These are phyloP conservation scores for Debaryomyces sp. DNA, from an alignment of 1,139 yeast species.

Conservation along the genomic window DNA sequence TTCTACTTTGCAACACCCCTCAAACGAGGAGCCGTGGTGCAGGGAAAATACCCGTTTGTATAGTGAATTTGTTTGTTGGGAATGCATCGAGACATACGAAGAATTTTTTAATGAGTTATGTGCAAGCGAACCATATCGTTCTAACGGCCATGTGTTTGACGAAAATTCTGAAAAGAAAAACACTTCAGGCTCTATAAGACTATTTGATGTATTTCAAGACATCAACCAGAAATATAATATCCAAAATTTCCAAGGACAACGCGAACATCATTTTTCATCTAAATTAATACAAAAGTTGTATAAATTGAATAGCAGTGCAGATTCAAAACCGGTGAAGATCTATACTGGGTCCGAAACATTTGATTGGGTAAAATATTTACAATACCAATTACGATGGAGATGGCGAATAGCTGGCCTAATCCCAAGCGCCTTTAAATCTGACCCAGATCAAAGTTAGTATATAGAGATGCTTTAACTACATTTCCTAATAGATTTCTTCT, in stretches of 20 bases:
- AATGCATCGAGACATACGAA: constrained; percentile 63
- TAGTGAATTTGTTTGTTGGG: constrained; percentile 64
- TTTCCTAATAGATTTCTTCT: background rate
- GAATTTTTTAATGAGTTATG: constrained; percentile 43
- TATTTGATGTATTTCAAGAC: constrained; percentile 26
- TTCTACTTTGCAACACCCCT: background rate
- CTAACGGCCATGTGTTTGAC: background rate
- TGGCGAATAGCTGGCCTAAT: constrained; percentile 31
- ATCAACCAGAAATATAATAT: constrained; percentile 22
- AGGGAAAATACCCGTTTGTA: constrained; percentile 14
- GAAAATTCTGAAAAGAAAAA: background rate
- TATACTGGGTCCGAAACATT: constrained; percentile 12
- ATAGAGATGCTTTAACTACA: background rate
- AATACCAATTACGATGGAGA: constrained; percentile 34
- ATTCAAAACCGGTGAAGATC: background rate
- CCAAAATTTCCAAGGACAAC: background rate
- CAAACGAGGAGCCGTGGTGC: background rate
- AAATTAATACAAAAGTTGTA: constrained; percentile 28
- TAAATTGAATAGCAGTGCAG: constrained; percentile 18
- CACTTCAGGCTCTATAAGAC: constrained; percentile 16
- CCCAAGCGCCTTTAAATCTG: constrained; percentile 11
- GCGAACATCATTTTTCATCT: constrained; percentile 19
- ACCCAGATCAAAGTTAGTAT: background rate
- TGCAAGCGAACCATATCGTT: constrained; percentile 2
- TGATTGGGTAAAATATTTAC: constrained; percentile 33